These are phyloP conservation scores for Saccharomyces eubayanus DNA, from an alignment of 805 yeast species.

Conservation along the genomic window DNA sequence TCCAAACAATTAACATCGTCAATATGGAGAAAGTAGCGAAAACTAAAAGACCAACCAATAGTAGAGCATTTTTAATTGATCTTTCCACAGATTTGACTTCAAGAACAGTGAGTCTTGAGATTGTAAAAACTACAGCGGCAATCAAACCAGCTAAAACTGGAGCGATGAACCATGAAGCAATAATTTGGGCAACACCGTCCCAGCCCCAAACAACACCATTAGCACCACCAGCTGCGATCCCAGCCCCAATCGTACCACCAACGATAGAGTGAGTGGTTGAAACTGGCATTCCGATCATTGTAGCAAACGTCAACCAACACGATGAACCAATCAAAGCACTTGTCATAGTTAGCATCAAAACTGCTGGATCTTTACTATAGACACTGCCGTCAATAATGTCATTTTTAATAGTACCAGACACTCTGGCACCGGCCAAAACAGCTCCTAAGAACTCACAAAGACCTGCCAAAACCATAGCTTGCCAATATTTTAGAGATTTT, in stretches of 20 bases:
- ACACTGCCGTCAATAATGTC: slow-evolving; percentile 48
- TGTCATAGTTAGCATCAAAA: slow-evolving; percentile 66
- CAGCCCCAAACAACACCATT: slow-evolving; percentile 63
- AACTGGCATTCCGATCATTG: slow-evolving; percentile 64
- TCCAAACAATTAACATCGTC: slow-evolving; percentile 73
- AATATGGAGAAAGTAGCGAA: slow-evolving; percentile 51
- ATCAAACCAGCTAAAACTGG: slow-evolving; percentile 61
- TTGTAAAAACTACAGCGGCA: slow-evolving; percentile 49
- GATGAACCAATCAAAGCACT: slow-evolving; percentile 72
- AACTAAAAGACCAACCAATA: slow-evolving; percentile 52
- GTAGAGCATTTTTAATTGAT: slow-evolving; percentile 47
- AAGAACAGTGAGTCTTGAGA: slow-evolving; percentile 52
- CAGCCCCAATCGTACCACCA: slow-evolving; percentile 68
- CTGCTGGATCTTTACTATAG: slow-evolving; percentile 52
- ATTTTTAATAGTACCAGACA: slow-evolving; percentile 61
- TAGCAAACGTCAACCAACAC: slow-evolving; percentile 59
- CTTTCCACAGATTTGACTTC: slow-evolving; percentile 38
- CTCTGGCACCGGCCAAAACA: slow-evolving; percentile 63
- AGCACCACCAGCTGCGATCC: slow-evolving; percentile 65
- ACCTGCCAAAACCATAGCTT: slow-evolving; percentile 66
- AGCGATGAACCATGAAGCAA: slow-evolving; percentile 77
- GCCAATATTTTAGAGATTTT: slow-evolving; percentile 60
- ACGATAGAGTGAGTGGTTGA: slow-evolving; percentile 75
- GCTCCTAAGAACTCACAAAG: slow-evolving; percentile 71
- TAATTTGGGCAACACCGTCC: slow-evolving; percentile 61